These are phyloP conservation scores for Pisolithus thermaeus DNA, from an alignment of 1,284 basidiomycete genomes.

Conservation along the genomic window DNA sequence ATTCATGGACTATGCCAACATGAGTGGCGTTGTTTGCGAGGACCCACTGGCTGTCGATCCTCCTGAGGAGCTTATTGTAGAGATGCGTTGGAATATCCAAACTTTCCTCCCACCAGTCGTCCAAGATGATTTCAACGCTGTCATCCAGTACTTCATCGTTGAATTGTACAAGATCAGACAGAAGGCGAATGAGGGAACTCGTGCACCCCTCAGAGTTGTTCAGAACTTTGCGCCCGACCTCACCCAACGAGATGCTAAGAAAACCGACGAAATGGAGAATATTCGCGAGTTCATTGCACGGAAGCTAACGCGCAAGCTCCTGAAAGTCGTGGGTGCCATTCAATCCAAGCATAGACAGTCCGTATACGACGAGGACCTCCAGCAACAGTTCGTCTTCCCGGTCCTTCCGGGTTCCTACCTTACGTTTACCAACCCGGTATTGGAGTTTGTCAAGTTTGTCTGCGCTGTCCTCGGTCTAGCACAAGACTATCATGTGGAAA, in stretches of 20 bases:
- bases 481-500: slow-evolving; percentile 77
- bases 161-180: slow-evolving; percentile 81
- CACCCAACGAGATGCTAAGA: slow-evolving; percentile 62
- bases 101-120: slow-evolving; percentile 84
- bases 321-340: slow-evolving; percentile 67
- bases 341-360: slow-evolving; percentile 63
- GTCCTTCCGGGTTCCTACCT: slow-evolving; percentile 84
- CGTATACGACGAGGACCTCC: slow-evolving; percentile 51
- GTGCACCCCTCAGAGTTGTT: slow-evolving; percentile 74
- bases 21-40: slow-evolving; percentile 85
- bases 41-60: slow-evolving; percentile 64
- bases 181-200: slow-evolving; percentile 48
- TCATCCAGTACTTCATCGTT: slow-evolving; percentile 81
- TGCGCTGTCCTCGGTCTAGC: slow-evolving; percentile 81
- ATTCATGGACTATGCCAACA: slow-evolving; percentile 95
- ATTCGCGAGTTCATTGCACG: slow-evolving; percentile 75
- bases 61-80: slow-evolving; percentile 64
- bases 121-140: slow-evolving; percentile 73
- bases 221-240: slow-evolving; percentile 61
- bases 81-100: slow-evolving; percentile 95
- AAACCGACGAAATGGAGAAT: slow-evolving; percentile 64
- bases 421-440: slow-evolving; percentile 66
- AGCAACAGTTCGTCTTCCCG: slow-evolving; percentile 74
- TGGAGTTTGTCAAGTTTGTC: slow-evolving; percentile 89
- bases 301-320: slow-evolving; percentile 76